These are phyloP conservation scores for Xylaria grammica DNA, from an alignment of 495 filamentous ascomycete genomes.

Conservation along the genomic window DNA sequence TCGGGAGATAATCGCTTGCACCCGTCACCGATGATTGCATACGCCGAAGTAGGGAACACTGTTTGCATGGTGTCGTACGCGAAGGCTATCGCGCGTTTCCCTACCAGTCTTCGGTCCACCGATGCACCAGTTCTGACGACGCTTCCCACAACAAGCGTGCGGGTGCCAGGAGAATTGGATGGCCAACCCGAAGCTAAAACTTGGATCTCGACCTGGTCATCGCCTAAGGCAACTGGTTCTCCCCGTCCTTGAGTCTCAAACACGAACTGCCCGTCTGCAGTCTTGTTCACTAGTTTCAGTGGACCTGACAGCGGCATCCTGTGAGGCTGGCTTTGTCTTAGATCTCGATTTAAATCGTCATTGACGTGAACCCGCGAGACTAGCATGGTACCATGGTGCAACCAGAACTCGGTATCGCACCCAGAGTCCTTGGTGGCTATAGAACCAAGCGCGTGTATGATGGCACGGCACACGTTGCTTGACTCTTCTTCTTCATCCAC, in stretches of 20 bases:
- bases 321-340: slow-evolving; percentile 7
- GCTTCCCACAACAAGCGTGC: slow-evolving; percentile 21
- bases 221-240: slow-evolving; percentile 4
- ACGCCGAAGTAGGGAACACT: slow-evolving; percentile 22
- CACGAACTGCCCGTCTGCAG: slow-evolving; percentile 21
- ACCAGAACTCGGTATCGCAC: slow-evolving; percentile 33
- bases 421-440: slow-evolving; percentile 28
- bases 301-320: slow-evolving; percentile 10
- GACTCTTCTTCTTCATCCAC: slow-evolving; percentile 23
- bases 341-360: slow-evolving; percentile 5
- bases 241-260: slow-evolving; percentile 18
- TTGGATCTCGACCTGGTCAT: slow-evolving; percentile 25
- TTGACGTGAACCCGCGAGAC: slow-evolving; percentile 25
- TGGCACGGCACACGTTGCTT: slow-evolving; percentile 13
- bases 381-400: slow-evolving; percentile 28
- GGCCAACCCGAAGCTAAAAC: slow-evolving; percentile 26
- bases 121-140: slow-evolving; percentile 19
- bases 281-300: slow-evolving; percentile 19
- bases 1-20: not conserved
- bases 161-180: slow-evolving; percentile 20
- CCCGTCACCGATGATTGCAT: slow-evolving; percentile 21
- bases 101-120: slow-evolving; percentile 6
- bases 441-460: slow-evolving; percentile 19
- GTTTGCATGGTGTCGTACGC: slow-evolving; percentile 25
- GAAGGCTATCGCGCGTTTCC: slow-evolving; percentile 20